Percentiles rank a stretch among this genome's conserved stretches.
phyloP scores from a whole-genome alignment of 1,139 yeast species.

The Meyerozyma guilliermondii region DNA sequence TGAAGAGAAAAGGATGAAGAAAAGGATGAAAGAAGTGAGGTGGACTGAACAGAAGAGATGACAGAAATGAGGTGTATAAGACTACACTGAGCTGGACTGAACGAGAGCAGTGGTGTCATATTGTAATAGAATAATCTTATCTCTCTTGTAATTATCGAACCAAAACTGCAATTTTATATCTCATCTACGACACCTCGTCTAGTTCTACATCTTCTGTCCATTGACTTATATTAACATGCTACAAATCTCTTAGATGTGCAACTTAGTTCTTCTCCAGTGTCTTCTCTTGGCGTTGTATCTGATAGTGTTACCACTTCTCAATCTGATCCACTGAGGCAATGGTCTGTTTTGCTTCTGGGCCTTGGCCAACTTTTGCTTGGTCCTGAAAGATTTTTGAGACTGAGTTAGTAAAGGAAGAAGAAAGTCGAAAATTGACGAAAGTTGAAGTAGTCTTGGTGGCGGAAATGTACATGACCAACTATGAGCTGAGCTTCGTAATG shows the following conservation, averaged over 20 bases:
- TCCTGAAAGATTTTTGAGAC: constrained; percentile 97
- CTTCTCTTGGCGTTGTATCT: constrained; percentile 99
- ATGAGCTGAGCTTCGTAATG: no score
- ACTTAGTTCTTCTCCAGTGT: constrained; percentile 99
- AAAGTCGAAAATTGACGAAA: background rate
- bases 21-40: background rate
- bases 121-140: background rate
- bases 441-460: background rate
- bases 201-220: background rate
- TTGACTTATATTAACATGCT: constrained; percentile 1
- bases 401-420: constrained; percentile 26
- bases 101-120: background rate
- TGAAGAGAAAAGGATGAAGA: background rate
- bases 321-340: constrained; percentile 99
- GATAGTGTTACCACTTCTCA: constrained; percentile 96
- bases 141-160: background rate
- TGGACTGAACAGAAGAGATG: background rate
- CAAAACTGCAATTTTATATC: background rate
- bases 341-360: constrained; percentile 99
- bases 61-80: no score
- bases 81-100: no score
- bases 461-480: background rate
- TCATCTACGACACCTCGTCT: background rate
- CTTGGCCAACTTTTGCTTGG: constrained; percentile 99
- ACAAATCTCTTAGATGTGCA: constrained; percentile 69